phyloP scores from a whole-genome alignment of 2,329 filamentous ascomycete genomes.

The Clarireedia sp. region DNA sequence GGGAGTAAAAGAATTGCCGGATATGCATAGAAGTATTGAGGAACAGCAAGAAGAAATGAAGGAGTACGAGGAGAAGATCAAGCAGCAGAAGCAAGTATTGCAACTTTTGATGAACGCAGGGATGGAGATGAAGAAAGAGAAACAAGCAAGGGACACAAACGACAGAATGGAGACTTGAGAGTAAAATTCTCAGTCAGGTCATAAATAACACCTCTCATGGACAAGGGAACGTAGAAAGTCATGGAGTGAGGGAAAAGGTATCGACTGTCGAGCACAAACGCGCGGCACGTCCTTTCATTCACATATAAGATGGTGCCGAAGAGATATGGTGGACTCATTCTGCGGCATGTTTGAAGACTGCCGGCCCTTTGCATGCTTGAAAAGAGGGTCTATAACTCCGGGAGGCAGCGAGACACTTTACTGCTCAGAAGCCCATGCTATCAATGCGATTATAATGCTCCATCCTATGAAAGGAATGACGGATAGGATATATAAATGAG shows the following conservation, averaged over 20 bases:
- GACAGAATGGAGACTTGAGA: slow-evolving; percentile 9
- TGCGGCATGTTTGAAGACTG: neutral
- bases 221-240: no score
- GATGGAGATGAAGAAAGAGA: slow-evolving; percentile 32
- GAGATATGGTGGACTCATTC: neutral
- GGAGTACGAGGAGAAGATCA: slow-evolving; percentile 56
- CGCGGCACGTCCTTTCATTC: no score
- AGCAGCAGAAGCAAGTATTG: slow-evolving; percentile 52
- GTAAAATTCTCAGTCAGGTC: neutral
- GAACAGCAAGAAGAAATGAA: slow-evolving; percentile 67
- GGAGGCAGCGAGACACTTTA: no score
- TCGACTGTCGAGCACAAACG: no score
- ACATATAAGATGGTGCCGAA: no score
- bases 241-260: no score
- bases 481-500: no score
- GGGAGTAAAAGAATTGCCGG: slow-evolving; percentile 57
- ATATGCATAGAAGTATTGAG: slow-evolving; percentile 56
- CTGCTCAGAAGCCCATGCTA: no score
- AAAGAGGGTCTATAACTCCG: no score
- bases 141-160: slow-evolving; percentile 18
- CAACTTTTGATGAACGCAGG: slow-evolving; percentile 45
- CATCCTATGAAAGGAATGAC: no score
- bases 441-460: no score
- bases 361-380: neutral
- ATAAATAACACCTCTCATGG: no score